These are phyloP conservation scores for Fusarium hostae DNA, from an alignment of 2,329 filamentous ascomycete genomes.

Conservation along the genomic window DNA sequence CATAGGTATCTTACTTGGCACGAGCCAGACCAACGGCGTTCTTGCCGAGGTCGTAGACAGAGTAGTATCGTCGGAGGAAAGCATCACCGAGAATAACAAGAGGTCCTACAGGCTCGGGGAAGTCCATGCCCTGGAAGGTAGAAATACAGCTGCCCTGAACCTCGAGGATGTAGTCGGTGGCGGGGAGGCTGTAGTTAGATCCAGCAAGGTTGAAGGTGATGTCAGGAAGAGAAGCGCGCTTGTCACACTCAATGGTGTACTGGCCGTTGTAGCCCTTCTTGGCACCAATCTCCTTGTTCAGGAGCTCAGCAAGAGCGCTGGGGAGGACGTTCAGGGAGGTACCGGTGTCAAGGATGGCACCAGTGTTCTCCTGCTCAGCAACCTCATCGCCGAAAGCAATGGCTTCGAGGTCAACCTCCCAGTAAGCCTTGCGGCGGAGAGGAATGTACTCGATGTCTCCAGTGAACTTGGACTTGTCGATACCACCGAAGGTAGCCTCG, in stretches of 20 bases:
- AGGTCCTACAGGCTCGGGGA: slow-evolving; percentile 87
- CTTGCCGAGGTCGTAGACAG: slow-evolving; percentile 94
- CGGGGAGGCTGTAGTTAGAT: slow-evolving; percentile 89
- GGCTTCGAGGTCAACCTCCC: slow-evolving; percentile 96
- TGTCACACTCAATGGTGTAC: slow-evolving; percentile 91
- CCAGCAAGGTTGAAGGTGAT: slow-evolving; percentile 91
- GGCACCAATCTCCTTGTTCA: slow-evolving; percentile 97
- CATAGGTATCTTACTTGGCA: slow-evolving; percentile 66
- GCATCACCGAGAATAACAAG: slow-evolving; percentile 94
- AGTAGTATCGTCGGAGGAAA: slow-evolving; percentile 89
- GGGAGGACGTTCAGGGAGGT: slow-evolving; percentile 98
- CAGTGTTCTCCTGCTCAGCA: slow-evolving; percentile 92
- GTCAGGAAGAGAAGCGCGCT: slow-evolving; percentile 85
- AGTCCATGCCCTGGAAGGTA: slow-evolving; percentile 96
- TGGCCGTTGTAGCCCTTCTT: slow-evolving; percentile 98
- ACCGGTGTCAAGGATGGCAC: slow-evolving; percentile 97
- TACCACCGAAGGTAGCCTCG: slow-evolving; percentile 88
- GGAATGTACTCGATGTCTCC: slow-evolving; percentile 94
- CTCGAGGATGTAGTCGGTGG: slow-evolving; percentile 96
- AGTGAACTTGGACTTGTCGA: slow-evolving; percentile 81
- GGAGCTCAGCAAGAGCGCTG: slow-evolving; percentile 88
- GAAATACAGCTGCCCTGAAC: slow-evolving; percentile 96
- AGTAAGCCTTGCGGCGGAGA: slow-evolving; percentile 98
- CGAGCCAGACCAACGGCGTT: slow-evolving; percentile 88
- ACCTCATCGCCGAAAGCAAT: slow-evolving; percentile 88